These are phyloP conservation scores for Eustoma russellianum DNA, from an alignment of 257 asterid genomes.

Conservation along the genomic window DNA sequence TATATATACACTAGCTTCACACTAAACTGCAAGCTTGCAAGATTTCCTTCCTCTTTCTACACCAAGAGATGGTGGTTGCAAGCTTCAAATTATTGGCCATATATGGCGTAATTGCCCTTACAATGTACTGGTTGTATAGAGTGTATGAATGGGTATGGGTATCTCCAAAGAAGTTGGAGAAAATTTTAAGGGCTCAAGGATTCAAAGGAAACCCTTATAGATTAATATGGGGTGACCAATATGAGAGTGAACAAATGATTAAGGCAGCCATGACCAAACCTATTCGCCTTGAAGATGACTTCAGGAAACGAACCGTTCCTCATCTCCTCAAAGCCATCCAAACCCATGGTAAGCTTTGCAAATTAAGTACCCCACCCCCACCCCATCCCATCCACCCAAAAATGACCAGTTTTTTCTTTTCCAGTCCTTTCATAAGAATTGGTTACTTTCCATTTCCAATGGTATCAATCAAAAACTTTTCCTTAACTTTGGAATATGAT, in stretches of 20 bases:
- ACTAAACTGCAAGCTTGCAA: too few relatives aligned
- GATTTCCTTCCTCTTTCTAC: too few relatives aligned
- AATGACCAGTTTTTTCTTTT: too few relatives aligned
- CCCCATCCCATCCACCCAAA: too few relatives aligned
- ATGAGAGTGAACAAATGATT: slow-evolving; percentile 35
- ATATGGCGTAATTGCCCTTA: neutral
- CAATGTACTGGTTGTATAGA: slow-evolving; percentile 21
- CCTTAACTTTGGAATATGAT: too few relatives aligned
- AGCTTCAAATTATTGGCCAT: too few relatives aligned
- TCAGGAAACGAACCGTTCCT: slow-evolving; percentile 27
- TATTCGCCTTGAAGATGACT: slow-evolving; percentile 31
- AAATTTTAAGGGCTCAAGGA: slow-evolving; percentile 36
- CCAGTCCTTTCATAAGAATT: too few relatives aligned
- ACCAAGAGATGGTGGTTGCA: too few relatives aligned
- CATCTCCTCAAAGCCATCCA: slow-evolving; percentile 25
- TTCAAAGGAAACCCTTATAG: slow-evolving; percentile 41
- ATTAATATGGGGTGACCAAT: slow-evolving; percentile 35
- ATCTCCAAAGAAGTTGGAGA: slow-evolving; percentile 34
- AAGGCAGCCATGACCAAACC: slow-evolving; percentile 32
- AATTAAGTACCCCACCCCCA: too few relatives aligned
- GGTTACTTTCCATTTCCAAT: too few relatives aligned
- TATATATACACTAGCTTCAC: too few relatives aligned
- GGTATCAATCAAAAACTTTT: too few relatives aligned
- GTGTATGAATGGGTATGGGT: slow-evolving; percentile 42
- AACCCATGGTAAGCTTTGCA: slow-evolving; percentile 27